phyloP scores from a whole-genome alignment of 2,329 filamentous ascomycete species.

The Biscogniauxia sp. region DNA sequence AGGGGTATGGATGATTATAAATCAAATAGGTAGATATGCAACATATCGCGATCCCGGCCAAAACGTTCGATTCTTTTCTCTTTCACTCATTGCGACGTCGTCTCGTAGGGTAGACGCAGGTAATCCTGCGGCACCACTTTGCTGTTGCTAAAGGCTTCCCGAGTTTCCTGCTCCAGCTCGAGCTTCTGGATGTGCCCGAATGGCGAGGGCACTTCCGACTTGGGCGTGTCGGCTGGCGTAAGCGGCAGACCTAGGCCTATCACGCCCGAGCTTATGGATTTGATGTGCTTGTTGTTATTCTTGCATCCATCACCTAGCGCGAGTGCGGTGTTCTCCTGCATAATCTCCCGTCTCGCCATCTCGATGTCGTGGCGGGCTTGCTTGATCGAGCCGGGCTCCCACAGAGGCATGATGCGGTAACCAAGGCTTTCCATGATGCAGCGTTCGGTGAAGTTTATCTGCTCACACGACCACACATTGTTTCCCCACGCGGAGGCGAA shows the following conservation, averaged over 20 bases:
- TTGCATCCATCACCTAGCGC: constrained; percentile 9
- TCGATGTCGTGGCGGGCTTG: constrained; percentile 64
- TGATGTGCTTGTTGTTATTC: constrained; percentile 27
- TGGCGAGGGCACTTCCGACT: constrained; percentile 26
- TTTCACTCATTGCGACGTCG: constrained; percentile 13
- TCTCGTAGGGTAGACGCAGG: constrained; percentile 21
- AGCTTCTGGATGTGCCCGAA: constrained; percentile 20
- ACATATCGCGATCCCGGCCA: constrained; percentile 3
- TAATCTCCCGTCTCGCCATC: constrained; percentile 46
- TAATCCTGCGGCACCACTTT: constrained; percentile 21
- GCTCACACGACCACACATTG: constrained; percentile 56
- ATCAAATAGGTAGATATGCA: constrained; percentile 3
- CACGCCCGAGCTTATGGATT: constrained; percentile 40
- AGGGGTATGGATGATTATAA: constrained; percentile 2
- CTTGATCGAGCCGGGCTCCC: constrained; percentile 53
- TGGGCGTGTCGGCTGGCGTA: constrained; percentile 42
- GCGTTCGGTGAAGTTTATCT: constrained; percentile 63
- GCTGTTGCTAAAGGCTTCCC: constrained; percentile 23
- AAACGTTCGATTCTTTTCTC: neutral
- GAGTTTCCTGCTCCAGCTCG: constrained; percentile 19
- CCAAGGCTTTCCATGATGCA: constrained; percentile 63
- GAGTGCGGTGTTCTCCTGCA: constrained; percentile 25
- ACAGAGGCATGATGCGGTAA: constrained; percentile 62
- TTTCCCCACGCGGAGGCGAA: constrained; percentile 55
- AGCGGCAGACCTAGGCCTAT: constrained; percentile 39